Evolutionary conservation across 2,329 filamentous ascomycete genomes (phyloP), one percentile per base, ranked within the genome.

Genomic region (Aureobasidium sp.): DNA sequence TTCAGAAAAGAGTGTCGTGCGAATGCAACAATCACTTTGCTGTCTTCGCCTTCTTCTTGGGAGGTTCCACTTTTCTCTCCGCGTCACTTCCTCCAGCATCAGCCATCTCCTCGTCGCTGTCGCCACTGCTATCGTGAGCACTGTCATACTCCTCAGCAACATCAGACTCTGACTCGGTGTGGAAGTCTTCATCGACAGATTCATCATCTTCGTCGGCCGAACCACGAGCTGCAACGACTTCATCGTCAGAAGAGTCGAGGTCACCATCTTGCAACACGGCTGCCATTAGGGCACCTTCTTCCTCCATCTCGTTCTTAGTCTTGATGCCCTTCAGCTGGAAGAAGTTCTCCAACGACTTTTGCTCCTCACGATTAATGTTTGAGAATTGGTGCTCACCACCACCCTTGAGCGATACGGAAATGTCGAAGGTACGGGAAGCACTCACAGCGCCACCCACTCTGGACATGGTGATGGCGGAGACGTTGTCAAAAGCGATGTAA

Each of bases 281-380:
- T 36, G 90, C 89, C 63, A 97, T 83, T 63, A 87, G 78, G 1
- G 81, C 78, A 48, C 80, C 79, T 68, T 99, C 94, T 73, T 97
- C 94, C 65, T 95, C 88, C 79, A 99, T 97, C 77, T 99, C 94
- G 74, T 99, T 99, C 86, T 97, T 97, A 62, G 95, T 92, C 60
- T 93, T 90, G 70, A 99, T 83, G 64, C 88, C 89, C 81, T 97
- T 97, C 68, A 91, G 85, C 77, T 95, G 94, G 84, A 99, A 97
- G 79, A 99, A 99, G 67, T 88, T 87, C 75, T 99, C 94, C n/a
- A 99, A 84, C 7, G 90, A 90, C 77, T 94, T 90, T 75, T 97
- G 90, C 73, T 99, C 94, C 78, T 99, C 94, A 68, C 93, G 89
- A 74, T 97, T 99, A 75, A 99, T 99, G 80, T 99, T 99, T 78